Evolutionary conservation across 2,329 filamentous ascomycete genomes (phyloP).

Genomic region (Aureobasidium subglaciale): DNA sequence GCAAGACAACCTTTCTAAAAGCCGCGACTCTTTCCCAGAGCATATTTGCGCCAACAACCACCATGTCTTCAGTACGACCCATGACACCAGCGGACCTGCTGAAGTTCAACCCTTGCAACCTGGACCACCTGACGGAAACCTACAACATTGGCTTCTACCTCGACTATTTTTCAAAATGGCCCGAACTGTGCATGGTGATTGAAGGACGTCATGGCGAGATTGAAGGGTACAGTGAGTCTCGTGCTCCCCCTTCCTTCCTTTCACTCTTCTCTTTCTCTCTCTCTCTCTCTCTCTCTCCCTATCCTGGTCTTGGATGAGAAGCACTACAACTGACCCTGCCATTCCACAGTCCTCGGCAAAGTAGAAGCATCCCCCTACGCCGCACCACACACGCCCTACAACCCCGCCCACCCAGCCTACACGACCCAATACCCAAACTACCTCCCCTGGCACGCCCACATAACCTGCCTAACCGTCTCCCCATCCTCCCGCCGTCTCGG

Average conservation of each 20-base stretch:
- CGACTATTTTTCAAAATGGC: slow-evolving; percentile 94
- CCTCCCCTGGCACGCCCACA: slow-evolving; percentile 98
- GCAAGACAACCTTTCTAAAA: too few species aligned
- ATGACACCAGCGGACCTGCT: slow-evolving; percentile 81
- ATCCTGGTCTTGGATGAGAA: too few species aligned
- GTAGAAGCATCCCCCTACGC: slow-evolving; percentile 75
- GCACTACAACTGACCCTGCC: background rate
- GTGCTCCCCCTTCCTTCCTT: background rate
- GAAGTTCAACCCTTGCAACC: slow-evolving; percentile 86
- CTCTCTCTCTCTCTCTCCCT: too few species aligned
- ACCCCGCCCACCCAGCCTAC: slow-evolving; percentile 41
- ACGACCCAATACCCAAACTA: slow-evolving; percentile 54
- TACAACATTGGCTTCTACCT: slow-evolving; percentile 95
- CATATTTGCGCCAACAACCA: slow-evolving; percentile 8
- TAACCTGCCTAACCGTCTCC: slow-evolving; percentile 89
- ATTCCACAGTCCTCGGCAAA: slow-evolving; percentile 92
- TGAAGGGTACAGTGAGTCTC: slow-evolving; percentile 76
- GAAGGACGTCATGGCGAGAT: slow-evolving; percentile 82
- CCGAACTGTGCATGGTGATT: slow-evolving; percentile 85
- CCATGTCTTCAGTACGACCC: slow-evolving; percentile 76
- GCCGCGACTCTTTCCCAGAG: too few species aligned
- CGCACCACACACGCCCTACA: slow-evolving; percentile 63
- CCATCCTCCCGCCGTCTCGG: slow-evolving; percentile 79
- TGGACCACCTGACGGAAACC: slow-evolving; percentile 95
- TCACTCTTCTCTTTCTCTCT: background rate